Conservation (phyloP, 2,329 filamentous ascomycete genomes). For the Venturia nashicola region DNA sequence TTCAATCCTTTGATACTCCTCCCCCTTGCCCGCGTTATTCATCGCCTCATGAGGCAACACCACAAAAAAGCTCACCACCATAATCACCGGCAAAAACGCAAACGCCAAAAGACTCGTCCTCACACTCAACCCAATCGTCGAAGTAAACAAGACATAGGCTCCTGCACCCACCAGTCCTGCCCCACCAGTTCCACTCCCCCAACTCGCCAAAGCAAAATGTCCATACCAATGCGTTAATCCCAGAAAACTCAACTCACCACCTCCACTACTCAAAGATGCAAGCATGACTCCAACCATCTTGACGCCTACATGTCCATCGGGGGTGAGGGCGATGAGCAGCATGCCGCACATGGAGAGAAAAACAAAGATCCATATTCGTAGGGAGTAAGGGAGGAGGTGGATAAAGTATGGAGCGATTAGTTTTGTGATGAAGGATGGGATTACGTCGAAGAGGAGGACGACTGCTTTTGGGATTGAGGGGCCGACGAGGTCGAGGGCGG, state of each 20-base stretch:
- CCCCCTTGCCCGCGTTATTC: conserved; percentile 25
- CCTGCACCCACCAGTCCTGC: conserved; percentile 80
- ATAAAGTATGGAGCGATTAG: conserved; percentile 89
- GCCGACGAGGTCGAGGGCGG: conserved; percentile 89
- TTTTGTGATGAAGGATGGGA: conserved; percentile 82
- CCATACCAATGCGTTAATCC: conserved; percentile 91
- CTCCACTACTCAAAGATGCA: conserved; percentile 74
- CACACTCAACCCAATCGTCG: conserved; percentile 63
- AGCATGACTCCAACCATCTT: conserved; percentile 78
- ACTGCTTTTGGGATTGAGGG: conserved; percentile 76
- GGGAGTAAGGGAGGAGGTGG: conserved; percentile 67
- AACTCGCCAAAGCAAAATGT: conserved; percentile 71
- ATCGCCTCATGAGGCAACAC: conserved; percentile 61
- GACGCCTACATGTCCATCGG: conserved; percentile 42
- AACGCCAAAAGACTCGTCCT: conserved; percentile 62
- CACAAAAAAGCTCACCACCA: conserved; percentile 77
- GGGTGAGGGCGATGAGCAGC: conserved; percentile 76
- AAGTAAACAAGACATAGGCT: conserved; percentile 76
- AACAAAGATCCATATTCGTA: conserved; percentile 65
- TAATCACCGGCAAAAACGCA: conserved; percentile 66
- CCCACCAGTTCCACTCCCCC: conserved; percentile 85
- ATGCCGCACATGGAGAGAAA: conserved; percentile 70
- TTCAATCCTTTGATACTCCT: conserved; percentile 28
- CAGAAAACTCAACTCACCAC: conserved; percentile 81
- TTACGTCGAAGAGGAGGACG: conserved; percentile 83